Percentiles rank a stretch among this genome's conserved stretches.
Evolutionary conservation across 2,329 filamentous ascomycete genomes (phyloP).

Genomic region (Fonsecaea nubica): DNA sequence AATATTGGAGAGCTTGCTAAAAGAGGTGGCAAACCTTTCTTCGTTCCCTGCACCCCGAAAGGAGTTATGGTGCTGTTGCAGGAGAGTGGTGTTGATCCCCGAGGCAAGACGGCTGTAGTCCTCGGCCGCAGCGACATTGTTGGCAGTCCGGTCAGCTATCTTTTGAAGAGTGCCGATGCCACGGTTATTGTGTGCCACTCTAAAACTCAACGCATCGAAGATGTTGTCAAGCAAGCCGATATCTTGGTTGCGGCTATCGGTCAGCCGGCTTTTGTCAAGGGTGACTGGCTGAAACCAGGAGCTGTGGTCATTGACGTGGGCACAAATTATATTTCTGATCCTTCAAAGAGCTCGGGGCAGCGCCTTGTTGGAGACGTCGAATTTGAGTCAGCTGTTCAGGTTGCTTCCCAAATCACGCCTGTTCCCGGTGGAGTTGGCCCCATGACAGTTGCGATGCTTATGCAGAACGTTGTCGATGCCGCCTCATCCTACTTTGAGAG

Average conservation of each 20-base stretch:
- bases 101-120: conserved; percentile 92
- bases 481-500: conserved; percentile 81
- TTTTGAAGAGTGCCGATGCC: conserved; percentile 92
- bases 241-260: conserved; percentile 93
- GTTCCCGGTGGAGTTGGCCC: conserved; percentile 96
- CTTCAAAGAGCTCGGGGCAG: conserved; percentile 88
- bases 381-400: conserved; percentile 79
- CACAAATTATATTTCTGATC: conserved; percentile 92
- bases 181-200: conserved; percentile 98
- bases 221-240: conserved; percentile 81
- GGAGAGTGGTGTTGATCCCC: conserved; percentile 80
- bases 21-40: conserved; percentile 85
- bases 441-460: conserved; percentile 98
- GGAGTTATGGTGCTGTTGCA: conserved; percentile 92
- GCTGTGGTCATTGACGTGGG: conserved; percentile 97
- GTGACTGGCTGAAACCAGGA: conserved; percentile 92
- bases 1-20: conserved; percentile 98
- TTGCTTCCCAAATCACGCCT: conserved; percentile 92
- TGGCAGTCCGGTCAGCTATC: conserved; percentile 92
- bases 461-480: conserved; percentile 92
- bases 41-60: conserved; percentile 94
- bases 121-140: conserved; percentile 96
- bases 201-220: conserved; percentile 74
- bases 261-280: conserved; percentile 83
- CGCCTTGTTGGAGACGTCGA: conserved; percentile 95